Evolutionary conservation across 139 green algal species (phyloP).

Genomic region (Micractinium conductrix): DNA sequence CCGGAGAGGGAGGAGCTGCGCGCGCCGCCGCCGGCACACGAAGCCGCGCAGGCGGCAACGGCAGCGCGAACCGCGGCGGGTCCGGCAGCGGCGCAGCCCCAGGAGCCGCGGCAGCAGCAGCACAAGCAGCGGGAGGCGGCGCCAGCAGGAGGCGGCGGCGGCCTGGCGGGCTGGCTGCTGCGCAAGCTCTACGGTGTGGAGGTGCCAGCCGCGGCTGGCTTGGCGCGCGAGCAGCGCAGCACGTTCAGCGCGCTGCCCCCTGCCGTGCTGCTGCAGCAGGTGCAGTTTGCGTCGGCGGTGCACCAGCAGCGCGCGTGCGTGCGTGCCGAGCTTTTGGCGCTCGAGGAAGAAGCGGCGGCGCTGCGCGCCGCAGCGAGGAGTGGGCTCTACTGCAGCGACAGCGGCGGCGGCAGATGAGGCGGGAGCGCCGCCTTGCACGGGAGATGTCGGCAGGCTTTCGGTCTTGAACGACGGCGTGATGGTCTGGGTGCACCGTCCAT

Average conservation of each 20-base stretch:
- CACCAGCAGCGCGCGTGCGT: slow-evolving; percentile 8
- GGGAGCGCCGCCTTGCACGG: not conserved
- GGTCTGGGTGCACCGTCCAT: no score
- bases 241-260: not conserved
- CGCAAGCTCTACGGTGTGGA: not conserved
- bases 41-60: not conserved
- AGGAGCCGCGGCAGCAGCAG: not conserved
- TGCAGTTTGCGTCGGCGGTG: slow-evolving; percentile 30
- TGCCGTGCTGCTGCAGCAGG: slow-evolving; percentile 24
- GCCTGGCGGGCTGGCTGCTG: slow-evolving; percentile 20
- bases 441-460: no score
- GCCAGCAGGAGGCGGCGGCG: not conserved
- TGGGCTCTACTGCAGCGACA: no score
- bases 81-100: not conserved
- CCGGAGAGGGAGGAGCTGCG: slow-evolving; percentile 15
- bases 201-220: not conserved
- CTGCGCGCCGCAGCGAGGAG: no score
- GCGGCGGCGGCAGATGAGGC: not conserved
- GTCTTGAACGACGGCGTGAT: no score
- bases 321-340: not conserved
- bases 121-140: not conserved
- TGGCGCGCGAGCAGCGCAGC: not conserved
- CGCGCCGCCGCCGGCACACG: not conserved
- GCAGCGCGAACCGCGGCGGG: not conserved
- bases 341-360: no score